Base-by-base conservation (phyloP, 2,329 filamentous ascomycete genomes). In the Exophiala bonariae region DNA sequence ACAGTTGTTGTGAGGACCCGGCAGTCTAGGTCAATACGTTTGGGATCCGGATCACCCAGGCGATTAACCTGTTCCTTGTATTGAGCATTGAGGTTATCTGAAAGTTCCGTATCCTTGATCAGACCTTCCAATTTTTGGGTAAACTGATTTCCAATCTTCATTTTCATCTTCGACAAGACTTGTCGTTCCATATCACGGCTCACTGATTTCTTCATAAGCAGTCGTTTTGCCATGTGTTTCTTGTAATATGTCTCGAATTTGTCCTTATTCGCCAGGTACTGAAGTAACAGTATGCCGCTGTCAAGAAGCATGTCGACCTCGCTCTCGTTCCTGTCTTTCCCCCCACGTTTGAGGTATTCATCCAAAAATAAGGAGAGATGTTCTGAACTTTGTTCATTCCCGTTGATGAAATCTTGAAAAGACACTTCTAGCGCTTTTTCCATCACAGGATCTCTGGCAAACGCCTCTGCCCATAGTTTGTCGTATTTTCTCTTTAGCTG, bases 231-330 rank as follows among this genome's bases (percentile, higher is more conserved):
- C 18, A 99, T 78, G 69, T 99, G 93, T 65, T 95, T 95, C 74
- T 97, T 96, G 74, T 99, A 97, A 68, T 99, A 99, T 3, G 87
- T 83, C 71, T 99, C 92, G 61, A 99, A 96, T 58, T 95, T 77
- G 64, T 99, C 93, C 69, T 92, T 93, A 62, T 97, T 92, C 45
- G 85, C 82, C 30, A 99, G 80, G 59, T 95, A 96, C 36, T 90
- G 84, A 42, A 99, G 79, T 5, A 99, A 75, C 0, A 86, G 82
- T 51, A 96, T 95, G 10, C 91, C 91, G 64, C 93, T 95, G 49
- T 96, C 91, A 32, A 97, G 74, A 1, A 95, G 81, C 6, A 72
- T 67, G 60, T 97, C 92, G 11, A 96, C 81, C 63, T 97, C 92
- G 20, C 77, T 78, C 60, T 97, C 93, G 0, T 89, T 92, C 74